Conservation (phyloP, 164 flowering plant species). For the Nymphaea thermarum region DNA sequence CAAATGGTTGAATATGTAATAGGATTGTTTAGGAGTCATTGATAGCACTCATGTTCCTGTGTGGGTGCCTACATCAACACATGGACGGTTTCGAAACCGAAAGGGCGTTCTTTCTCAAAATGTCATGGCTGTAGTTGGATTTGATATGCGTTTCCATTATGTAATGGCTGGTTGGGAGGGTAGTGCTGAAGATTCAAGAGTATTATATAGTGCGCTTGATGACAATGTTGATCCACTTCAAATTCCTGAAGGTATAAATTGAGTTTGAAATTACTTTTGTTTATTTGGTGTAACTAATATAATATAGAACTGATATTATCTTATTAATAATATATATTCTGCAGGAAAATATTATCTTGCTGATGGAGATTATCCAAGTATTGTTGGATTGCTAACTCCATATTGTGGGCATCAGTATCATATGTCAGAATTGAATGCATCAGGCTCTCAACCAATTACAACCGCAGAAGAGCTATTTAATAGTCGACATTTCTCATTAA, state of each 20-base stretch:
- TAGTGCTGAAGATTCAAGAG: slow-evolving; percentile 39
- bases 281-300: no score
- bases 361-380: no score
- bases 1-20: neutral
- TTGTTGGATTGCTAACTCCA: no score
- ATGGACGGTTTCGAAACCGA: slow-evolving; percentile 39
- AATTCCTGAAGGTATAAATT: no score
- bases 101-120: slow-evolving; percentile 41
- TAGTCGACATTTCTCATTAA: neutral
- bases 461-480: neutral
- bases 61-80: slow-evolving; percentile 47
- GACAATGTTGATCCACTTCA: slow-evolving; percentile 9
- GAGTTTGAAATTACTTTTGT: no score
- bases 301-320: no score
- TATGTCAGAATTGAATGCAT: neutral
- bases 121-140: slow-evolving; percentile 51
- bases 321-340: no score
- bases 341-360: no score
- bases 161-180: slow-evolving; percentile 78
- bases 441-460: neutral
- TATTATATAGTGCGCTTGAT: slow-evolving; percentile 40
- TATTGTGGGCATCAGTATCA: no score
- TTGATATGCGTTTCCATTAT: slow-evolving; percentile 49
- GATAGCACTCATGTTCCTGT: slow-evolving; percentile 58
- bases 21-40: slow-evolving; percentile 55